A percentile compares a stretch with the other conserved stretches of the same genome.
phyloP scores from a whole-genome alignment of 1,139 yeast species.

The Candida sanyaensis region DNA sequence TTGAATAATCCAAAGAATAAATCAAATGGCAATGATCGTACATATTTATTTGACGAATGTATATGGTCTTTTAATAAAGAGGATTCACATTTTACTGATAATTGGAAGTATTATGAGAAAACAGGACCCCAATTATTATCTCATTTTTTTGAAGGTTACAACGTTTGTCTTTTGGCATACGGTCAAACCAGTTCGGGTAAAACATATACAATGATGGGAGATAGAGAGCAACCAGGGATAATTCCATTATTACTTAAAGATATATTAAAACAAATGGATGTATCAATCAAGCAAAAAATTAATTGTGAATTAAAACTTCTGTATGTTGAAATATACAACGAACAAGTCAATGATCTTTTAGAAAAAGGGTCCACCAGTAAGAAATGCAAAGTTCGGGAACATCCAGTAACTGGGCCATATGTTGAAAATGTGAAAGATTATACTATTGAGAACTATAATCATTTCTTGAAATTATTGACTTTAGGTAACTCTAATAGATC shows the following conservation, averaged over 20 bases:
- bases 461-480: slow-evolving; percentile 43
- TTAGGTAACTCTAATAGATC: slow-evolving; percentile 56
- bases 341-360: slow-evolving; percentile 62
- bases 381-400: slow-evolving; percentile 56
- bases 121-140: slow-evolving; percentile 62
- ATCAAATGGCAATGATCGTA: slow-evolving; percentile 22
- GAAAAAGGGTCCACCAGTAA: slow-evolving; percentile 17
- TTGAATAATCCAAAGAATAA: slow-evolving; percentile 21
- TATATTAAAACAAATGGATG: slow-evolving; percentile 48
- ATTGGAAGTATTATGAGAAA: slow-evolving; percentile 48
- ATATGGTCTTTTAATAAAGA: slow-evolving; percentile 54
- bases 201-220: slow-evolving; percentile 76
- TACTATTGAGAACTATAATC: slow-evolving; percentile 41
- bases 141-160: slow-evolving; percentile 68
- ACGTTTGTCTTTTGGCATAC: slow-evolving; percentile 74
- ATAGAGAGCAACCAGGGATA: slow-evolving; percentile 50
- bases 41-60: slow-evolving; percentile 58
- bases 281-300: slow-evolving; percentile 38
- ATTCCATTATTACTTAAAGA: slow-evolving; percentile 61
- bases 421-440: slow-evolving; percentile 64
- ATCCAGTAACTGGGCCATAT: slow-evolving; percentile 65
- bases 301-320: slow-evolving; percentile 60
- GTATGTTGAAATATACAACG: slow-evolving; percentile 74
- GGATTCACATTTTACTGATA: slow-evolving; percentile 44
- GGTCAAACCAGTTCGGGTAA: slow-evolving; percentile 81